Base-by-base conservation (phyloP, 352 stramenopile species). In the Phytophthora pistaciae region DNA sequence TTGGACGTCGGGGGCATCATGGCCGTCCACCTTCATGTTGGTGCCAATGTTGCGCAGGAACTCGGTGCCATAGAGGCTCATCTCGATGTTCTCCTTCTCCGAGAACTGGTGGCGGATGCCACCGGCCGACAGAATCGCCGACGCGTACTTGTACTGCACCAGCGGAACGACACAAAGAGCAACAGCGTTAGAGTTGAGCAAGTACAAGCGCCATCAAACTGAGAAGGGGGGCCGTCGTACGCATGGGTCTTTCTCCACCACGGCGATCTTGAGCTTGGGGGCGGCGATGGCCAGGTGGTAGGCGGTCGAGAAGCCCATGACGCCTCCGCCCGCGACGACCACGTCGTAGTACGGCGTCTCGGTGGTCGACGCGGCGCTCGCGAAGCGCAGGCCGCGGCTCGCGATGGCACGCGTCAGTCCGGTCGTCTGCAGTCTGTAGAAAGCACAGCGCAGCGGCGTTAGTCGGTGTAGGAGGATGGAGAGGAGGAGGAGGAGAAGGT, bases 301-400 rank as follows among this genome's bases (percentile, higher is more conserved):
- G n/a, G 89, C 89, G 1, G 85, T 87, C n/a, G 89, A 96, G 74
- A 85, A 93, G 58, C 89, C 89, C 86, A 96, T 94, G 75, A 95
- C 89, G 13, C 89, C 85, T 44, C 87, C 89, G 20, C 89, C 89
- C 21, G 84, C 80, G 55, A 96, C 87, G 40, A 94, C 78, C 48
- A 96, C 87, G 65, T 96, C 89, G 53, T 93, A 95, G 64, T 86
- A 82, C 10, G 75, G 75, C 50, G 55, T 57, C 38, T 72, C 67
- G 20, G 53, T 44, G 70, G 57, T 75, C 40, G 67, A 66, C 55
- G 62, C 42, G 52, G 59, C 70, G 48, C 74, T 75, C 27, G 70
- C 60, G 42, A 71, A 81, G 63, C 70, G 74, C 54, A 78, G 58
- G 14, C 50, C 18, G 23, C 63, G 55, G 14, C 67, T 69, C 14